Base-by-base conservation (phyloP, 139 green algal genomes). In the Yamagishiella unicocca region DNA sequence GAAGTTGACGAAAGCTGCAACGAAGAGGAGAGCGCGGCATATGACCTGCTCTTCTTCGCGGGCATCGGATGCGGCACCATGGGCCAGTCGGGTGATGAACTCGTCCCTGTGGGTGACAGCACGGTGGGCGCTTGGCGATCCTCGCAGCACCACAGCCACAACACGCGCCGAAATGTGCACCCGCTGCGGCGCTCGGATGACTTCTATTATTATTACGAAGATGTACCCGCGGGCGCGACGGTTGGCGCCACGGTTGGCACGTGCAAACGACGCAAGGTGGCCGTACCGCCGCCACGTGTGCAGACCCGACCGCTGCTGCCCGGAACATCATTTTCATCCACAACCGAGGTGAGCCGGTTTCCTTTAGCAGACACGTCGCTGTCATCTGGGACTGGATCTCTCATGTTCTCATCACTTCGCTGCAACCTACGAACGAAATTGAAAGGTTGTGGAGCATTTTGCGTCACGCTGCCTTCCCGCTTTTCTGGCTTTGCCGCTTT, bases 1-100 rank as follows among this genome's bases (percentile, higher is more conserved):
- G n/a, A 75, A 10, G 22, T 38, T 12, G 61, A 64, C 33, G 61
- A 64, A 10, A 75, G 79, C 79, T 62, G 79, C 33, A 77, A 67
- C 22, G 80, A 86, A 43, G 80, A 86, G 38, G 64, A 66, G 45
- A 54, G n/a, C 45, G 80, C 64, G 1, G 80, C 80, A 7, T 86
- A 78, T 8, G 80, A 86, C 64, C 43, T 86, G 31, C 80, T 86
- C 31, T 86, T 78, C 62, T 86, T 86, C 31, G 80, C 80, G 4
- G 64, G 80, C 8, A 31, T 77, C 4, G 38, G 54, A 33, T 55
- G 70, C 70, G 38, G 37, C 70, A n/a, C n/a, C n/a, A n/a, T n/a
- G n/a, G n/a, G n/a, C n/a, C n/a, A n/a, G n/a, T n/a, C n/a, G n/a
- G 42, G 70, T 40, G 17, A 33, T 43, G 62, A 64, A 45, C 10